Evolutionary conservation across 192 early-diverging fungal genomes (phyloP), one percentile per base, ranked within the genome.

Genomic region (Chytriomyces confervae): DNA sequence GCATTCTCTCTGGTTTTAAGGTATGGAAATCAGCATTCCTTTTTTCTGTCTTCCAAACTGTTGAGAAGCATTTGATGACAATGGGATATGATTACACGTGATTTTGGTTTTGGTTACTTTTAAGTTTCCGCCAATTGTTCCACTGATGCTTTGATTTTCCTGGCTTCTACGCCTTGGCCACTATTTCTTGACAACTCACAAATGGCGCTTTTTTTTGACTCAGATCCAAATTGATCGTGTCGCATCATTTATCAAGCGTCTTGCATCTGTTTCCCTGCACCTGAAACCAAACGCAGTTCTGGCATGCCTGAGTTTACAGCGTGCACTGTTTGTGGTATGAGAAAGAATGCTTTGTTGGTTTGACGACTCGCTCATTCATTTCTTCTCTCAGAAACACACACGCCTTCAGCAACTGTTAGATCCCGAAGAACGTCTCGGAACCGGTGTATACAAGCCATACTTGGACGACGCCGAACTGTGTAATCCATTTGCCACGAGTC

Each of bases 381-480:
- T 79, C 16, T 83, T 79, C 29, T 62, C 84, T 78, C 72, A 89
- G 88, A 89, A 90, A 73, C 91, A 91, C 76, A 88, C 92, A 8
- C 76, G 82, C 7, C 82, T 94, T 43, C 89, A 91, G 75, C 84
- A 85, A 53, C 77, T 93, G 57, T 78, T 94, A 7, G 87, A 90
- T 57, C 82, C 88, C 27, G 91, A 92, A 69, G 91, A 90, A 49
- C 84, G 89, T 60, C 79, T 92, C 61, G 91, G 89, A 4, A 94
- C 91, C 66, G 97, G 96, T 66, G 83, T 95, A 49, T 97, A 97
- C 77, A 66, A 90, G 43, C 87, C 90, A 46, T 82, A 91, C 11
- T 79, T 97, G 69, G 92, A 96, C 77, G 96, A 98, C 74, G 94
- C 96, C 0, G 95, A 98, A 70, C 86, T 97, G 76, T 96, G 94